These are phyloP conservation scores for Diaporthe citri DNA, from an alignment of 2,329 filamentous ascomycete genomes.

Conservation along the genomic window DNA sequence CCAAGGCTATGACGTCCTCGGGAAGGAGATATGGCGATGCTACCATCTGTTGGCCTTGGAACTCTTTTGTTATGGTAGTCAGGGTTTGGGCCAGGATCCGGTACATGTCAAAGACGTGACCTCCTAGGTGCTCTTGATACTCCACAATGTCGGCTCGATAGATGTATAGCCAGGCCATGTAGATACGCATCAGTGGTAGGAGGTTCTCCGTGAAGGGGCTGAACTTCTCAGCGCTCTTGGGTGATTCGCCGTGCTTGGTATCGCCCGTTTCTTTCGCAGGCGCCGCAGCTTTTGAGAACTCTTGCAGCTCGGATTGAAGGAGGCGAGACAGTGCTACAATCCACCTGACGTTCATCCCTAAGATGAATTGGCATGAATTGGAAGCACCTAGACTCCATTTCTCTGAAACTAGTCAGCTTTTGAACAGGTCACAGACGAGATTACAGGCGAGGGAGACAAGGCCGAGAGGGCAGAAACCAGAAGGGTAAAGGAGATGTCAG, in stretches of 20 bases:
- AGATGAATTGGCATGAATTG: constrained; percentile 72
- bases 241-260: constrained; percentile 43
- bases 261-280: constrained; percentile 51
- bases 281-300: constrained; percentile 58
- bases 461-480: no score
- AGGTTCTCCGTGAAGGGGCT: constrained; percentile 56
- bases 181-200: constrained; percentile 66
- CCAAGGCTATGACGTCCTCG: constrained; percentile 63
- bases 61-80: constrained; percentile 62
- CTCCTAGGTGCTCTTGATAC: constrained; percentile 59
- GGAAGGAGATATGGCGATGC: constrained; percentile 62
- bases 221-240: constrained; percentile 48
- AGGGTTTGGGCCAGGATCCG: constrained; percentile 60
- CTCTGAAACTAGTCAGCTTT: constrained; percentile 50
- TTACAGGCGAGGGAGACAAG: constrained; percentile 11
- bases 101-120: constrained; percentile 60
- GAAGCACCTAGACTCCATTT: constrained; percentile 60
- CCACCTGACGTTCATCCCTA: constrained; percentile 83
- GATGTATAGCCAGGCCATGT: constrained; percentile 65
- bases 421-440: constrained; percentile 15
- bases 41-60: constrained; percentile 53
- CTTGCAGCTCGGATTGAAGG: constrained; percentile 77
- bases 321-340: constrained; percentile 79
- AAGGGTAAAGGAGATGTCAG: background rate
- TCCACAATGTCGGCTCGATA: constrained; percentile 60